These are phyloP conservation scores for Anthracocystis walkeri DNA, from an alignment of 1,284 basidiomycete species.

Conservation along the genomic window DNA sequence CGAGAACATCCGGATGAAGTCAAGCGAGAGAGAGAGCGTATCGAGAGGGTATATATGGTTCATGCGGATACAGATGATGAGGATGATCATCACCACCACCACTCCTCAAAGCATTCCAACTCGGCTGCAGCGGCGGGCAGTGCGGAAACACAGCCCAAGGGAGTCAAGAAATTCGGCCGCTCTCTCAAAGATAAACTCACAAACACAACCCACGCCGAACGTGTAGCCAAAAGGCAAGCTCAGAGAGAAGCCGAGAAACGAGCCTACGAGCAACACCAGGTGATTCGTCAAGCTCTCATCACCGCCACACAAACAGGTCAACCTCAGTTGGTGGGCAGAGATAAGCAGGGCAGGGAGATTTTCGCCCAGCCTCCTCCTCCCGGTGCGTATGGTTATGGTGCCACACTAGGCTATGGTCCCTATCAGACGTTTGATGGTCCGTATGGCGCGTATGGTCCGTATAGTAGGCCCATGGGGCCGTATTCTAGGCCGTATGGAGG, in stretches of 20 bases:
- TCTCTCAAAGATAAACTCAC: constrained; percentile 68
- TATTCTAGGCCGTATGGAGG: constrained; percentile 34
- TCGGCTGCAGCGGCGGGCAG: not conserved
- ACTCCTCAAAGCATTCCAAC: not conserved
- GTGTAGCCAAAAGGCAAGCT: constrained; percentile 51
- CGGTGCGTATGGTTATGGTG: constrained; percentile 36
- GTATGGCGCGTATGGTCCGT: constrained; percentile 39
- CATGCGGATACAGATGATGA: constrained; percentile 54
- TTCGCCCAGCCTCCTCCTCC: constrained; percentile 55
- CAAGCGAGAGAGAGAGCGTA: constrained; percentile 7
- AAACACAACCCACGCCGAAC: constrained; percentile 61
- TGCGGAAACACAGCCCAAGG: constrained; percentile 22
- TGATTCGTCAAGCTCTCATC: constrained; percentile 38
- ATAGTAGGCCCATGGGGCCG: constrained; percentile 38
- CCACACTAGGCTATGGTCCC: constrained; percentile 46
- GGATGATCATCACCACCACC: constrained; percentile 22
- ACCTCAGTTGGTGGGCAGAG: constrained; percentile 48
- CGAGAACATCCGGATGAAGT: constrained; percentile 40
- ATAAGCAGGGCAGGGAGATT: constrained; percentile 50
- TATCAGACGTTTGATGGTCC: constrained; percentile 50
- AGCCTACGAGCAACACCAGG: constrained; percentile 47
- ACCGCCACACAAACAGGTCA: constrained; percentile 49
- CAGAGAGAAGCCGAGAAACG: constrained; percentile 54
- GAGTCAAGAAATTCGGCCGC: constrained; percentile 57
- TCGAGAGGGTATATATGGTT: constrained; percentile 33